Conservation (phyloP, 768 basidiomycete genomes). For the Lentinula edodes region DNA sequence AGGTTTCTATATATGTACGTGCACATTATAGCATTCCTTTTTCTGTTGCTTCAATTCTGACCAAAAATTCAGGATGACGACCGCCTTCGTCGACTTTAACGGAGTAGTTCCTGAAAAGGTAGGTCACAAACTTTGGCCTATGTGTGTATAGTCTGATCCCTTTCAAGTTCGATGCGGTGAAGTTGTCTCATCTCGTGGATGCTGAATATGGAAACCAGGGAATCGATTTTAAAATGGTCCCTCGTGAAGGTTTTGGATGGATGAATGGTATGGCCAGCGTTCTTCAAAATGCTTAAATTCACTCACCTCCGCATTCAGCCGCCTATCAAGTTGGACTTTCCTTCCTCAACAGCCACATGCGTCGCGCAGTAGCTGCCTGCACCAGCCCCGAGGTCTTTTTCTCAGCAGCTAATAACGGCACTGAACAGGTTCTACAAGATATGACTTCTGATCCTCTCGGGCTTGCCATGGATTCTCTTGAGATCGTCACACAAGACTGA, state of each 20-base stretch:
- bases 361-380: constrained; percentile 92
- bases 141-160: not conserved
- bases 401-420: constrained; percentile 33
- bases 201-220: constrained; percentile 97
- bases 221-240: constrained; percentile 96
- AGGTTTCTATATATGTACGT: constrained; percentile 98
- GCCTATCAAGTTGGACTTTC: constrained; percentile 96
- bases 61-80: constrained; percentile 67
- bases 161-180: constrained; percentile 87
- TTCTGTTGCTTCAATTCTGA: not conserved
- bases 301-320: constrained; percentile 36
- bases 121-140: constrained; percentile 5
- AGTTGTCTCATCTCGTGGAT: constrained; percentile 91
- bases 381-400: constrained; percentile 92
- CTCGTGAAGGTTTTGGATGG: constrained; percentile 98
- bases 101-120: constrained; percentile 98
- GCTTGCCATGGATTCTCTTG: constrained; percentile 57
- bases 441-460: constrained; percentile 52
- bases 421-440: constrained; percentile 30
- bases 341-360: constrained; percentile 90
- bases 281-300: not conserved
- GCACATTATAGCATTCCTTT: constrained; percentile 30
- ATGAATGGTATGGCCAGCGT: constrained; percentile 70
- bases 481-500: constrained; percentile 17
- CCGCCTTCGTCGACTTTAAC: constrained; percentile 93